phyloP scores from a whole-genome alignment of 2,329 filamentous ascomycete genomes.

The Colletotrichum godetiae region DNA sequence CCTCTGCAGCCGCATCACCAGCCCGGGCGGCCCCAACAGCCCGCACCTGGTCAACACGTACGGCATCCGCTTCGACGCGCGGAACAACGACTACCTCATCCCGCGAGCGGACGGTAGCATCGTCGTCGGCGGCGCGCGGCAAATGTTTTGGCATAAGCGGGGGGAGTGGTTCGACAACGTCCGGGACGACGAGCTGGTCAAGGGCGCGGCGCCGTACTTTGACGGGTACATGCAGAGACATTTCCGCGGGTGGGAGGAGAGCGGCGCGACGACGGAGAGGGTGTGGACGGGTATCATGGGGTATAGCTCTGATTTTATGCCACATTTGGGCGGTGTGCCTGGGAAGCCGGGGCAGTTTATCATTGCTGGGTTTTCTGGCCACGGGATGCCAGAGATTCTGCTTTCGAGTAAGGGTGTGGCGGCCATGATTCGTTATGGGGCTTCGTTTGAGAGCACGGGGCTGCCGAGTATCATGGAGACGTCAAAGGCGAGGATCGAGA shows the following conservation, averaged over 20 bases:
- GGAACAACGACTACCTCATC: slow-evolving; percentile 76
- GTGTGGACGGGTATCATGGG: slow-evolving; percentile 55
- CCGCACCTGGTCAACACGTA: slow-evolving; percentile 62
- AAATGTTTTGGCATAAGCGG: slow-evolving; percentile 45
- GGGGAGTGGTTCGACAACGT: slow-evolving; percentile 56
- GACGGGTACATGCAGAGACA: slow-evolving; percentile 59
- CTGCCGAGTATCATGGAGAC: not conserved
- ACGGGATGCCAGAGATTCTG: slow-evolving; percentile 1
- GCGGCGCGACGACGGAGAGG: slow-evolving; percentile 45
- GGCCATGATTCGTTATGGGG: not conserved
- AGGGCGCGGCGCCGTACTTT: slow-evolving; percentile 55
- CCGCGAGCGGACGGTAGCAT: slow-evolving; percentile 58
- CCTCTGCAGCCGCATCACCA: slow-evolving; percentile 19
- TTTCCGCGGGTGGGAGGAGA: slow-evolving; percentile 61
- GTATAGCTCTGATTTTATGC: slow-evolving; percentile 52
- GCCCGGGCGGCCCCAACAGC: slow-evolving; percentile 44
- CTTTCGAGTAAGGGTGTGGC: not conserved
- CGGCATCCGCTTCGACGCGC: slow-evolving; percentile 66
- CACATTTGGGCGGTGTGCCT: slow-evolving; percentile 56
- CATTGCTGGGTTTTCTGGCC: slow-evolving; percentile 58
- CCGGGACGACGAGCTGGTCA: slow-evolving; percentile 59
- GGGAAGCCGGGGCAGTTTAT: slow-evolving; percentile 52
- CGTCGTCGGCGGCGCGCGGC: slow-evolving; percentile 43
- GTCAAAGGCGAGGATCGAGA: not conserved
- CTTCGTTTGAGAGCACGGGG: not conserved